These are phyloP conservation scores for Pseudevernia furfuracea DNA, from an alignment of 495 filamentous ascomycete species.

Conservation along the genomic window DNA sequence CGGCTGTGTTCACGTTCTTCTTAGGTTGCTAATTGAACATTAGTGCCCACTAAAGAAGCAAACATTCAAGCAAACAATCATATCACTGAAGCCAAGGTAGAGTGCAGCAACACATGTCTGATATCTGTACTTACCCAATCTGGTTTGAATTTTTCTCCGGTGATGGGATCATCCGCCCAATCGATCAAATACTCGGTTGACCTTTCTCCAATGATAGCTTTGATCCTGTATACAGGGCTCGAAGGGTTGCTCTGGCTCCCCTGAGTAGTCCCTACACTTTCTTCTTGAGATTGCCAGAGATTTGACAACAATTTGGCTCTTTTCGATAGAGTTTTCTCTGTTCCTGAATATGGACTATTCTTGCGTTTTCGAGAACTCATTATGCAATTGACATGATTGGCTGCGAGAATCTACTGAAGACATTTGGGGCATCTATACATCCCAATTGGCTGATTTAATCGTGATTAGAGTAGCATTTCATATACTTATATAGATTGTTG, in stretches of 20 bases:
- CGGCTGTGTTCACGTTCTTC: conserved; percentile 33
- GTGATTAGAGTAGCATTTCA: background rate
- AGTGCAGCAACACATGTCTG: background rate
- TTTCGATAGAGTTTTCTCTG: conserved; percentile 15
- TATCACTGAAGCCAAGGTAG: background rate
- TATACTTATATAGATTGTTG: background rate
- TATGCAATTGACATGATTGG: conserved; percentile 18
- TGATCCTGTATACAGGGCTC: conserved; percentile 26
- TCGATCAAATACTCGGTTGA: conserved; percentile 38
- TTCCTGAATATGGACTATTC: conserved; percentile 17
- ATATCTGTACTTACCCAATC: conserved; percentile 35
- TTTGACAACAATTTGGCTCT: conserved; percentile 16
- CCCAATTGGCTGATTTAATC: background rate
- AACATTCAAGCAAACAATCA: background rate
- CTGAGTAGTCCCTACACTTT: background rate
- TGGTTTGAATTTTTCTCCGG: conserved; percentile 31
- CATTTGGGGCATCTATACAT: background rate
- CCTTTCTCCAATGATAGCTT: conserved; percentile 37
- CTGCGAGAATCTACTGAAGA: background rate
- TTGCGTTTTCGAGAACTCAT: conserved; percentile 28
- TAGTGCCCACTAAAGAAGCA: background rate
- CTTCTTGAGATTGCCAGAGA: conserved; percentile 20
- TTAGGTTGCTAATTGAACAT: conserved; percentile 34
- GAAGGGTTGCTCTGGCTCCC: conserved; percentile 9
- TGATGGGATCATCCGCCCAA: conserved; percentile 32